Conservation (phyloP, 768 basidiomycete species). For the Leccinum imitatum region DNA sequence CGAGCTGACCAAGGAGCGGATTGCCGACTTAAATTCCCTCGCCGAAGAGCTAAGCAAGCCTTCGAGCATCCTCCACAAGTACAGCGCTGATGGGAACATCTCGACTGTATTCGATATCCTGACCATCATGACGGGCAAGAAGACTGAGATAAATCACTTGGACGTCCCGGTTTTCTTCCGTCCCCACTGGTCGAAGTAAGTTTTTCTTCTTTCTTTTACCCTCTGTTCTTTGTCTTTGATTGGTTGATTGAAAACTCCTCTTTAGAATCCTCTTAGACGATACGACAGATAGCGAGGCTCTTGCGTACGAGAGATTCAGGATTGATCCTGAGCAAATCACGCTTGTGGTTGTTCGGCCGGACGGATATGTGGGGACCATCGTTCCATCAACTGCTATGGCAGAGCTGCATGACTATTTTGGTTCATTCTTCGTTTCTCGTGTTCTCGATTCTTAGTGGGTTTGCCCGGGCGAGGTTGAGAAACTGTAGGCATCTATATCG, state of each 20-base stretch:
- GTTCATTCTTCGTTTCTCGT: conserved; percentile 23
- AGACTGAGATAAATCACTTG: conserved; percentile 35
- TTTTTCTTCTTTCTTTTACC: conserved; percentile 4
- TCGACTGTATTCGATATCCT: conserved; percentile 34
- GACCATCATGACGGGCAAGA: conserved; percentile 30
- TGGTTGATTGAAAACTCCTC: not conserved
- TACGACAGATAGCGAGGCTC: conserved; percentile 26
- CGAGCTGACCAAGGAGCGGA: conserved; percentile 21
- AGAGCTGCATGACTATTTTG: conserved; percentile 51
- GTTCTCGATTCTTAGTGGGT: not conserved
- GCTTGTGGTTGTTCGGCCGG: conserved; percentile 40
- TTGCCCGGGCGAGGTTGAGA: not conserved
- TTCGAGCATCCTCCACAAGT: conserved; percentile 31
- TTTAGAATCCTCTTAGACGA: conserved; percentile 39
- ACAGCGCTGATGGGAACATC: conserved; percentile 17
- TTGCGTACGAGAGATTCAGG: conserved; percentile 35
- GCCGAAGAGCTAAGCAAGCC: conserved; percentile 29
- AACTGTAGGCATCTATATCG: no score
- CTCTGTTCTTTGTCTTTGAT: not conserved
- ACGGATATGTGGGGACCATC: conserved; percentile 41
- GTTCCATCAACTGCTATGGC: conserved; percentile 23
- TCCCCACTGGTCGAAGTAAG: conserved; percentile 45
- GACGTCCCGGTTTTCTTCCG: conserved; percentile 36
- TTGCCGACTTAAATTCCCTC: conserved; percentile 22
- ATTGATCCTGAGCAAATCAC: conserved; percentile 30